Evolutionary conservation across 2,329 filamentous ascomycete species (phyloP), one percentile per base, ranked within the genome.

Genomic region (Emergomyces africanus): DNA sequence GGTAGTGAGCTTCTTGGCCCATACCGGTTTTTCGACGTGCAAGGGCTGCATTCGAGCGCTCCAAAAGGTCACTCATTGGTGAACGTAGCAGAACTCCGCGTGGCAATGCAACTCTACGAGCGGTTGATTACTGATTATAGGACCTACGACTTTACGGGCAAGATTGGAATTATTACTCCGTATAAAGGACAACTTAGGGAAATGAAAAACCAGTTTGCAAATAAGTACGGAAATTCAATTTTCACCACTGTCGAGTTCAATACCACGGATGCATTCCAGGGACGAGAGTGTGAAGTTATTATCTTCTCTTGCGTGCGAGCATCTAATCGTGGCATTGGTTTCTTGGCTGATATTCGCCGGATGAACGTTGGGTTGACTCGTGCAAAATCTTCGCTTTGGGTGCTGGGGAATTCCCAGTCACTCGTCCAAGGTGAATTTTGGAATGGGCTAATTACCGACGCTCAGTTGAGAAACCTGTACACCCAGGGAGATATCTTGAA

Each of bases 331-430:
- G 90, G 92, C 67, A 96, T 99, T 69, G 94, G 94, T 80, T 99
- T 99, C 83, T 87, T 99, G 82, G 88, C 89, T 58, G 94, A 99
- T 71, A 96, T 99, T 69, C 85, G 94, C 61, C 92, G 94, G 80
- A 97, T 99, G 95, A 99, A 99, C 73, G 94, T 99, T 68, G 94
- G 94, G 76, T 79, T 99, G 61, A 99, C 94, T 25, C 87, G 94
- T 78, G 95, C 94, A 5, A 96, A 96, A 73, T 96, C 89, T 10
- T 96, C 92, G 39, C 81, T 99, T 10, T 99, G 92, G 89, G 92
- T 99, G 60, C 81, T 99, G 30, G 94, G 94, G 65, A 95, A 97
- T 72, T 94, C 94, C 0, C 81, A 87, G 60, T 90, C 91, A 39
- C 80, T 99, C 57, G 79, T 87, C 28, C 88, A 95, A 69, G 94